Percentiles rank a stretch among this genome's conserved stretches.
Conservation (phyloP, 345 rosid species). For the Schrenkiella parvula region DNA sequence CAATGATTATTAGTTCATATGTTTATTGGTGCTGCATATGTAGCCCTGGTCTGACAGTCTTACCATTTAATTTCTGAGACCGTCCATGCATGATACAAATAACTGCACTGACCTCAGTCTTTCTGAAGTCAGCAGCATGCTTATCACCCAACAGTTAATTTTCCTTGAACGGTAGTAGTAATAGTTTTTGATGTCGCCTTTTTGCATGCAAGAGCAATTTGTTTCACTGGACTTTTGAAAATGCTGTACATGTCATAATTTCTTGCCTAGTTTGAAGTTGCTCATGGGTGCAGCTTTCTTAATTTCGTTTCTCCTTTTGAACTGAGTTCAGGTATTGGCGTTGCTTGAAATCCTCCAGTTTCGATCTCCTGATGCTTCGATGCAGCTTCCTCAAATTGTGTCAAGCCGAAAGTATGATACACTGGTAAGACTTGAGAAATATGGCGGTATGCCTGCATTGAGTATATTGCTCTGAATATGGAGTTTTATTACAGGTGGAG, state of each 20-base stretch:
- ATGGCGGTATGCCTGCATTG: background rate
- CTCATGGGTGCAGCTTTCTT: slow-evolving; percentile 9
- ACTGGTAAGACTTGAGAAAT: slow-evolving; percentile 50
- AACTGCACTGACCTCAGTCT: slow-evolving; percentile 6
- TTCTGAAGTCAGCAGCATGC: slow-evolving; percentile 16
- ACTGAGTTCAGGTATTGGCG: slow-evolving; percentile 60
- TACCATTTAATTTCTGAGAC: background rate
- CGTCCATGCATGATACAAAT: slow-evolving; percentile 11
- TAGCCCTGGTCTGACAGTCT: slow-evolving; percentile 1
- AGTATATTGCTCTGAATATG: slow-evolving; percentile 9
- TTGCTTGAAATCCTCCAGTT: slow-evolving; percentile 87
- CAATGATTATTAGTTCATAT: background rate
- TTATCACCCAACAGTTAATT: background rate
- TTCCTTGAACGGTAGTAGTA: background rate
- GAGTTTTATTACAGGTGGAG: slow-evolving; percentile 53
- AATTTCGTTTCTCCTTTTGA: slow-evolving; percentile 12
- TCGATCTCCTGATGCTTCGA: slow-evolving; percentile 69
- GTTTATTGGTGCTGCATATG: slow-evolving; percentile 2
- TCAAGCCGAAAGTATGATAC: slow-evolving; percentile 59
- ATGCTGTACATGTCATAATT: background rate
- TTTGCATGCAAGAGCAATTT: background rate
- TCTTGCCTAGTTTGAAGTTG: slow-evolving; percentile 10
- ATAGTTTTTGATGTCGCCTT: background rate
- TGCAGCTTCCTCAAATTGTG: slow-evolving; percentile 64
- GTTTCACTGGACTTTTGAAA: background rate